These are phyloP conservation scores for Astraeus odoratus DNA, from an alignment of 768 basidiomycete genomes.

Conservation along the genomic window DNA sequence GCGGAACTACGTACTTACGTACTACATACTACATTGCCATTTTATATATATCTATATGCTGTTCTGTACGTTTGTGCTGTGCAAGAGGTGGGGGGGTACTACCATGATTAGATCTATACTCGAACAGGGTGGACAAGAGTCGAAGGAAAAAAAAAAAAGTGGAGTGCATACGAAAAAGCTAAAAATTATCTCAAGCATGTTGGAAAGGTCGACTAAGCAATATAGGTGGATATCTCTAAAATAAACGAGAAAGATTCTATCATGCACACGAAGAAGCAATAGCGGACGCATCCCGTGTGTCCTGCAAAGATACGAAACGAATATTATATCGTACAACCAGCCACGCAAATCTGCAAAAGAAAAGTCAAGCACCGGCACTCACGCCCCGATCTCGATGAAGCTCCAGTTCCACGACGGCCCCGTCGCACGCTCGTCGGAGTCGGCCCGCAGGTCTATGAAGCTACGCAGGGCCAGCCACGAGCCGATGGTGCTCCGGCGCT, in stretches of 20 bases:
- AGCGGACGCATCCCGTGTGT: slow-evolving; percentile 6
- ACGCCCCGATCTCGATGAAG: slow-evolving; percentile 49
- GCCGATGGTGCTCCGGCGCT: slow-evolving; percentile 37
- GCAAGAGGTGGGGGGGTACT: no score
- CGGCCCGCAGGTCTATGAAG: slow-evolving; percentile 58
- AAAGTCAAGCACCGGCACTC: not conserved
- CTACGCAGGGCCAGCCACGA: slow-evolving; percentile 53
- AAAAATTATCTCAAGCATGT: no score
- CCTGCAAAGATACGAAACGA: slow-evolving; percentile 2
- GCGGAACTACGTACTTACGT: no score
- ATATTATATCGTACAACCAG: slow-evolving; percentile 6
- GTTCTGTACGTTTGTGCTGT: no score
- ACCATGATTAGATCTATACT: no score
- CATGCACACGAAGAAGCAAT: slow-evolving; percentile 16
- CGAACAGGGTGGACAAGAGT: no score
- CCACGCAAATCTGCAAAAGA: slow-evolving; percentile 2
- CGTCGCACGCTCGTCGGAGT: slow-evolving; percentile 19
- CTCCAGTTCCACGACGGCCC: slow-evolving; percentile 49
- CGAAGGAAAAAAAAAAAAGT: no score
- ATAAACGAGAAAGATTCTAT: slow-evolving; percentile 11
- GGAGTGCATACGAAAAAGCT: no score
- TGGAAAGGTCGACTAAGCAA: no score
- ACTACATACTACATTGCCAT: no score
- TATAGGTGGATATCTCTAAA: no score
- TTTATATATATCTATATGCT: no score